Base-by-base conservation (phyloP, 2,329 filamentous ascomycete genomes). In the Fusarium irregulare region DNA sequence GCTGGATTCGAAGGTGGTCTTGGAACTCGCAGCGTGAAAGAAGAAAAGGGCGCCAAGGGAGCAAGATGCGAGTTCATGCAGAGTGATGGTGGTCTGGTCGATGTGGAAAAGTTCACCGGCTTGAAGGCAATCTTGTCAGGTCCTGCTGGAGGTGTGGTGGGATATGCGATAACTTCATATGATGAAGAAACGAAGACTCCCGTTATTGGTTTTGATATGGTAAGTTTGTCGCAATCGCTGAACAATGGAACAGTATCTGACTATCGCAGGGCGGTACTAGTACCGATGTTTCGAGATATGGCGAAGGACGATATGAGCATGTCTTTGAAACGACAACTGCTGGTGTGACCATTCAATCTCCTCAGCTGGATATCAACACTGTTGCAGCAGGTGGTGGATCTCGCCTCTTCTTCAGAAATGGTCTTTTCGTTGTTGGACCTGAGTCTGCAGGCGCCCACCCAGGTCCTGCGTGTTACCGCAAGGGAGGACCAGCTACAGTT, bases 11-110 rank as follows among this genome's bases (percentile, higher is more conserved):
- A 89, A 61, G 93, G 94, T 12, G 92, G 93, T 0, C 82, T 98
- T 1, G 93, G 93, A 4, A 90, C 89, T 0, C 88, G 91, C 73
- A 93, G 90, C 64, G 91, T 96, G 7, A 89, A 91, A 78, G 83
- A 88, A 18, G 87, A 91, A 64, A 79, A 83, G 28, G 91, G 90
- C 0, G 79, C 83, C 7, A 91, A 87, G 73, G 92, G 91, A 6
- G 92, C 93, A 6, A 85, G 94, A 68, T 98, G 94, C 81, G 94
- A 98, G 78, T 97, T 98, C 73, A 97, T 97, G 94, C 93, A 97
- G 78, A 94, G 91, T 12, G 93, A 97, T 69, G 93, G 93, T 23
- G 89, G 89, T 0, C 78, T 91, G 3, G 88, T 91, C 0, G 92
- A 94, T 68, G 91, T 94, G 1, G 89, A 92, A 59, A 90, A 88